A percentile compares a stretch with the other conserved stretches of the same genome.
Conservation (phyloP, 306 rosid species). For the Sesbania bispinosa region DNA sequence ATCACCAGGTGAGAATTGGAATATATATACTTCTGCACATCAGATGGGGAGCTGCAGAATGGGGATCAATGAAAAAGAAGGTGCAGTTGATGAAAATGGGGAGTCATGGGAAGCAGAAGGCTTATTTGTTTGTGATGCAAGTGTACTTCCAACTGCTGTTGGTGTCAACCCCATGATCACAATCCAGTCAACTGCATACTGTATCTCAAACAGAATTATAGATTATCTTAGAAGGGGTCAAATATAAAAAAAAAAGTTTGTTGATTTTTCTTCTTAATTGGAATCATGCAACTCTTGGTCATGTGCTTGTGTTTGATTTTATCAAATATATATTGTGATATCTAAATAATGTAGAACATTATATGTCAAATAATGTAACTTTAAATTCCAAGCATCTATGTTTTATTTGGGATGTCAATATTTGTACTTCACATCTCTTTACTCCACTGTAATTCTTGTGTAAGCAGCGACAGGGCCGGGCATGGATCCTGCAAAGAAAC, state of each 20-base stretch:
- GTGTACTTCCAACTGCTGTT: slow-evolving; percentile 72
- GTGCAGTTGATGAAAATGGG: slow-evolving; percentile 67
- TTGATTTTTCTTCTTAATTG: neutral
- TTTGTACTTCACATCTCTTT: neutral
- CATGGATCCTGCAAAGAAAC: neutral
- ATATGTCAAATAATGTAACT: neutral
- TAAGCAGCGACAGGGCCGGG: neutral
- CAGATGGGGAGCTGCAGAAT: slow-evolving; percentile 89
- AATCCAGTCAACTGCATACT: slow-evolving; percentile 65
- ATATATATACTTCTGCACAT: slow-evolving; percentile 53
- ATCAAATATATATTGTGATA: neutral
- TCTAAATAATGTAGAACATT: neutral
- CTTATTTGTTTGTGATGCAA: slow-evolving; percentile 65
- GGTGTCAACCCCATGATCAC: slow-evolving; percentile 93
- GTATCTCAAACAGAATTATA: slow-evolving; percentile 25
- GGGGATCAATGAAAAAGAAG: slow-evolving; percentile 60
- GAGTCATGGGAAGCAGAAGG: slow-evolving; percentile 83
- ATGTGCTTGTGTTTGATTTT: neutral
- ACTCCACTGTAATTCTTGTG: neutral
- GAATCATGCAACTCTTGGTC: neutral
- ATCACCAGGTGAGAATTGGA: slow-evolving; percentile 48
- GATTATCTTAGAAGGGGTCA: slow-evolving; percentile 1
- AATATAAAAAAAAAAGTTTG: neutral
- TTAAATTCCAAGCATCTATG: neutral
- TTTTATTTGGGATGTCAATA: neutral